These are phyloP conservation scores for Cladosporium sp. DNA, from an alignment of 2,329 filamentous ascomycete species.

Conservation along the genomic window DNA sequence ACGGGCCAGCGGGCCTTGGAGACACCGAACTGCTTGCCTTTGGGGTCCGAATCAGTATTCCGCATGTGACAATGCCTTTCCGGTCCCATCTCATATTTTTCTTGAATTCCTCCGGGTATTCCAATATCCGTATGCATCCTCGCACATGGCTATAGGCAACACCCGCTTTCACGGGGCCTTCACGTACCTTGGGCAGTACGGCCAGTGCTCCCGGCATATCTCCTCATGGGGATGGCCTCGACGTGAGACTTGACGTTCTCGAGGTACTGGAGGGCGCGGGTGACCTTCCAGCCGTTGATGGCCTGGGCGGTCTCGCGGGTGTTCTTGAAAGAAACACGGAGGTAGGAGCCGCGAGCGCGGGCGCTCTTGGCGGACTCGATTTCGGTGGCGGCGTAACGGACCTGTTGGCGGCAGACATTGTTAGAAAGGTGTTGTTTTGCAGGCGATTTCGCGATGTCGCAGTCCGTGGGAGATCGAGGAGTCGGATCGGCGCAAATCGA, in stretches of 20 bases:
- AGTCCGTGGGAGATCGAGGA: not conserved
- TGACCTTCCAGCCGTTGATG: conserved; percentile 98
- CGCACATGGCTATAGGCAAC: conserved; percentile 29
- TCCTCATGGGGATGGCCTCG: conserved; percentile 97
- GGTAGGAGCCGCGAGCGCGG: conserved; percentile 96
- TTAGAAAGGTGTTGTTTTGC: not conserved
- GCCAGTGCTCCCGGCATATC: conserved; percentile 93
- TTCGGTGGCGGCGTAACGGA: conserved; percentile 92
- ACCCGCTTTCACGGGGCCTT: conserved; percentile 13
- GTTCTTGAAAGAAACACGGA: conserved; percentile 99
- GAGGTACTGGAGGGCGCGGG: conserved; percentile 92
- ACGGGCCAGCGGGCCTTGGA: conserved; percentile 97
- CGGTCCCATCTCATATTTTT: conserved; percentile 16
- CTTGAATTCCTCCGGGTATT: conserved; percentile 13
- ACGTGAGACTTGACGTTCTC: conserved; percentile 97
- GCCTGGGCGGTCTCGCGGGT: conserved; percentile 99
- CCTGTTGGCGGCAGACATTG: conserved; percentile 47
- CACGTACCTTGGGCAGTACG: conserved; percentile 95
- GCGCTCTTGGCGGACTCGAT: conserved; percentile 89
- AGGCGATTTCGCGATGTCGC: not conserved
- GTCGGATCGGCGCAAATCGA: not conserved
- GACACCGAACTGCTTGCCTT: conserved; percentile 99
- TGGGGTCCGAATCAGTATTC: conserved; percentile 18
- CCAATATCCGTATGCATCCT: conserved; percentile 32
- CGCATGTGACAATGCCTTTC: conserved; percentile 17